These are phyloP conservation scores for Fusarium mangiferae DNA, from an alignment of 2,329 filamentous ascomycete species.

Conservation along the genomic window DNA sequence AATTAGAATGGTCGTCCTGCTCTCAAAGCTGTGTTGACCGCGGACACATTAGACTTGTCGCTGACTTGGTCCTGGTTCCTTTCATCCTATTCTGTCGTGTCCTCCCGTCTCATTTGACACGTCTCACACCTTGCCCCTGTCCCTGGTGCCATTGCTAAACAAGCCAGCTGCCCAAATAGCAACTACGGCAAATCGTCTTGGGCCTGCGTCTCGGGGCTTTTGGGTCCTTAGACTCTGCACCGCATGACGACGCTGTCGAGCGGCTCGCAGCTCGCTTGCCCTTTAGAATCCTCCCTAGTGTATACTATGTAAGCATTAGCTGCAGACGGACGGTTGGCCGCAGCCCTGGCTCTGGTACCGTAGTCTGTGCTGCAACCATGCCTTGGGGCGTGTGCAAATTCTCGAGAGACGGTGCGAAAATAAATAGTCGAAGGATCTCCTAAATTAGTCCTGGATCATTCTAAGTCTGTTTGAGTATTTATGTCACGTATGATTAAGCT, in stretches of 20 bases:
- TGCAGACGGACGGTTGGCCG: constrained; percentile 36
- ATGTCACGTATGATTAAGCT: neutral
- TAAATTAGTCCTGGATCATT: neutral
- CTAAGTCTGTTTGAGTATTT: neutral
- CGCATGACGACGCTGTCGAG: constrained; percentile 38
- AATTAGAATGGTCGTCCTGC: neutral
- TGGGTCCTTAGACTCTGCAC: constrained; percentile 28
- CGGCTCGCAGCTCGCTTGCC: constrained; percentile 26
- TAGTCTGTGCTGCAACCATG: neutral
- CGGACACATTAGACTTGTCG: constrained; percentile 12
- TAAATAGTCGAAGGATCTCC: neutral
- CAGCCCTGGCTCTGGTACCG: constrained; percentile 5
- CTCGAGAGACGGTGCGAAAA: neutral
- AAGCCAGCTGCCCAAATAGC: constrained; percentile 18
- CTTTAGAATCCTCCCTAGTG: constrained; percentile 22
- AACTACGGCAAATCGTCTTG: constrained; percentile 26
- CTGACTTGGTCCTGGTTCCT: constrained; percentile 18
- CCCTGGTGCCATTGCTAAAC: constrained; percentile 18
- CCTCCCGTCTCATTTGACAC: constrained; percentile 33
- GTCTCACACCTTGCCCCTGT: constrained; percentile 27
- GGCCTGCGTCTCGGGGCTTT: constrained; percentile 32
- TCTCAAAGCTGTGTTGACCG: neutral
- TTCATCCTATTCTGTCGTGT: constrained; percentile 21
- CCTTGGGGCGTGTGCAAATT: neutral
- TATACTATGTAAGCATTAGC: constrained; percentile 27